A percentile compares a stretch with the other conserved stretches of the same genome.
Conservation (phyloP, 2,329 filamentous ascomycete species). For the Ascochyta fabae region DNA sequence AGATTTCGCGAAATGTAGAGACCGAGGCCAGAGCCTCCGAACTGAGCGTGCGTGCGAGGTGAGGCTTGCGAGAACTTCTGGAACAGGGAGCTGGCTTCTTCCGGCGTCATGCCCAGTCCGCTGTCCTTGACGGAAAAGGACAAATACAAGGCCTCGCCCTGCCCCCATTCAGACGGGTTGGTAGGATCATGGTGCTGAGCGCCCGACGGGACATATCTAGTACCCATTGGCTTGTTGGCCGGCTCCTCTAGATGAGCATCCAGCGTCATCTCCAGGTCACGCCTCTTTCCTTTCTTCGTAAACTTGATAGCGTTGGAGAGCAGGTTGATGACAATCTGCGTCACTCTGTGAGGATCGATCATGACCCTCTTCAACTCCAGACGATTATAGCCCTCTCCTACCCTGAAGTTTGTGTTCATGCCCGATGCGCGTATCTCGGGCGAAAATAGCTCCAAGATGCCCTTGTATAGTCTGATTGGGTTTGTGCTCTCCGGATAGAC, state of each 20-base stretch:
- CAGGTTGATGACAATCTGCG: conserved; percentile 40
- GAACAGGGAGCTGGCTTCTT: conserved; percentile 12
- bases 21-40: conserved; percentile 31
- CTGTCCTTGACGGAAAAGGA: conserved; percentile 17
- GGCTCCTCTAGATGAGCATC: conserved; percentile 8
- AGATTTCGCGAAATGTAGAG: conserved; percentile 37
- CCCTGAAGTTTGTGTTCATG: conserved; percentile 67
- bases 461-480: conserved; percentile 33
- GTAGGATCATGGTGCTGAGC: conserved; percentile 62
- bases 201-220: conserved; percentile 40
- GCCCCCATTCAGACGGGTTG: conserved; percentile 7
- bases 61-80: conserved; percentile 18
- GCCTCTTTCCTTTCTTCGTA: conserved; percentile 23
- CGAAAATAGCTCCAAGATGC: conserved; percentile 21
- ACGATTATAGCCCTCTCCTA: conserved; percentile 50
- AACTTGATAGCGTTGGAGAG: conserved; percentile 45
- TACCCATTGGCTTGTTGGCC: conserved; percentile 16
- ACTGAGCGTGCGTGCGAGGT: conserved; percentile 57
- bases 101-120: conserved; percentile 4
- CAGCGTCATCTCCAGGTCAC: conserved; percentile 10
- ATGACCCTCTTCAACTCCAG: conserved; percentile 64
- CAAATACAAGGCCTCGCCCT: conserved; percentile 8
- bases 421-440: conserved; percentile 44
- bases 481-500: conserved; percentile 27
- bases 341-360: conserved; percentile 47